Evolutionary conservation across 2,329 filamentous ascomycete species (phyloP).

Genomic region (Pseudocercospora eumusae): DNA sequence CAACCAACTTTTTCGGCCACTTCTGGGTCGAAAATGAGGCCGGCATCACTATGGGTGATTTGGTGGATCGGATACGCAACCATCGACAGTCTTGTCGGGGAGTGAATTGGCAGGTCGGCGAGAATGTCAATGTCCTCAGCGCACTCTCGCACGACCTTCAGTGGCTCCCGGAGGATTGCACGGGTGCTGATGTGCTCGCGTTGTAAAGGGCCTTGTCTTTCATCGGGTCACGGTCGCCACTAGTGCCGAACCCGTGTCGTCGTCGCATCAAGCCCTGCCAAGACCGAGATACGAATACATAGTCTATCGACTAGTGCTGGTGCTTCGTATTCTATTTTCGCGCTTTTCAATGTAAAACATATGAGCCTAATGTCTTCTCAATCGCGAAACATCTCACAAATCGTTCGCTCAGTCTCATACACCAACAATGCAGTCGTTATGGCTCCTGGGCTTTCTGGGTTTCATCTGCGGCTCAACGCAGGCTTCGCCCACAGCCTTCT

Average conservation of each 20-base stretch:
- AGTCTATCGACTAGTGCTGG: neutral
- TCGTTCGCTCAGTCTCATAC: neutral
- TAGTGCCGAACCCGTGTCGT: neutral
- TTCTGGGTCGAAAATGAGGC: too few species aligned
- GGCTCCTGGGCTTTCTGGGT: neutral
- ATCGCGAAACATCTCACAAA: neutral
- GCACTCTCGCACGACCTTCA: neutral
- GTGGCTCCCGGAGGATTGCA: neutral
- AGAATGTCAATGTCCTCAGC: neutral
- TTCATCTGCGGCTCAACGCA: neutral
- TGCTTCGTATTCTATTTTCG: neutral
- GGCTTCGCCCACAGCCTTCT: neutral
- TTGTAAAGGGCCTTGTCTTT: too few species aligned
- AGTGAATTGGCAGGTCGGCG: neutral
- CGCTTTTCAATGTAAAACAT: neutral
- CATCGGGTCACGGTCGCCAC: neutral
- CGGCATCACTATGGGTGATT: too few species aligned
- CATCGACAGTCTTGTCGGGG: neutral
- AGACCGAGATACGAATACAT: neutral
- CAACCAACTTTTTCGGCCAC: too few species aligned
- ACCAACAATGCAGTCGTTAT: neutral
- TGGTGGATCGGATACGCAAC: too few species aligned
- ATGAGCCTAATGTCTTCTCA: neutral
- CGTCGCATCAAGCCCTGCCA: neutral
- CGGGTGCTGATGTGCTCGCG: too few species aligned